phyloP scores from a whole-genome alignment of 805 yeast genomes.

The Hanseniaspora hatyaiensis region DNA sequence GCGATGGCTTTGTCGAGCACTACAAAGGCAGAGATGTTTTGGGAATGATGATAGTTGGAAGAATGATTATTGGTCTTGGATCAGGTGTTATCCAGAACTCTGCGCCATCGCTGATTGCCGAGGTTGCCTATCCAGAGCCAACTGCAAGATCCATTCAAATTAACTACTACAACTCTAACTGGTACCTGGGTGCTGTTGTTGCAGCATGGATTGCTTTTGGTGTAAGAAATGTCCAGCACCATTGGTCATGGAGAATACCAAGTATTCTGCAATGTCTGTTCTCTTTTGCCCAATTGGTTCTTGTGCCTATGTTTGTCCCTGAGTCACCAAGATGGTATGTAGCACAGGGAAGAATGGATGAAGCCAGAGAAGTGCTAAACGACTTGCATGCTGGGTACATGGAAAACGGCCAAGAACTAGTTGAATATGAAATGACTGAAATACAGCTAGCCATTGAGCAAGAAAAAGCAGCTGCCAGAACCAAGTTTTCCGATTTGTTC shows the following conservation, averaged over 20 bases:
- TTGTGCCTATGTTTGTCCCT: conserved; percentile 36
- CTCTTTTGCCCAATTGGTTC: conserved; percentile 34
- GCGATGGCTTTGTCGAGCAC: conserved; percentile 26
- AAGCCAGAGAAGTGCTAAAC: conserved; percentile 35
- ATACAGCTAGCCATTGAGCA: conserved; percentile 32
- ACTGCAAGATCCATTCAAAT: conserved; percentile 34
- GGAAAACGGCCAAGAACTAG: conserved; percentile 29
- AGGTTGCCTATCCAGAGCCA: conserved; percentile 37
- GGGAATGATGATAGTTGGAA: conserved; percentile 32
- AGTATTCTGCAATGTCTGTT: conserved; percentile 39
- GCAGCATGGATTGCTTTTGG: conserved; percentile 45
- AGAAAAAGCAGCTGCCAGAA: conserved; percentile 28
- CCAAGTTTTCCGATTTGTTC: conserved; percentile 34
- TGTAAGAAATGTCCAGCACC: conserved; percentile 26
- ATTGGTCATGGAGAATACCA: conserved; percentile 46
- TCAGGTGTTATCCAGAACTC: conserved; percentile 33
- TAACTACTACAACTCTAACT: conserved; percentile 38
- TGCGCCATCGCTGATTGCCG: conserved; percentile 41
- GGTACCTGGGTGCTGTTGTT: conserved; percentile 43
- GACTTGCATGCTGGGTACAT: conserved; percentile 33
- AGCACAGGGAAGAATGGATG: conserved; percentile 32
- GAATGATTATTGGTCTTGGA: conserved; percentile 42
- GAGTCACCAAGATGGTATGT: conserved; percentile 40
- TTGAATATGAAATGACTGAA: conserved; percentile 33
- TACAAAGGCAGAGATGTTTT: conserved; percentile 33